Percentiles rank a stretch among this genome's conserved stretches.
These are phyloP conservation scores for Trichoderma arundinaceum DNA, from an alignment of 2,329 filamentous ascomycete species.

Conservation along the genomic window DNA sequence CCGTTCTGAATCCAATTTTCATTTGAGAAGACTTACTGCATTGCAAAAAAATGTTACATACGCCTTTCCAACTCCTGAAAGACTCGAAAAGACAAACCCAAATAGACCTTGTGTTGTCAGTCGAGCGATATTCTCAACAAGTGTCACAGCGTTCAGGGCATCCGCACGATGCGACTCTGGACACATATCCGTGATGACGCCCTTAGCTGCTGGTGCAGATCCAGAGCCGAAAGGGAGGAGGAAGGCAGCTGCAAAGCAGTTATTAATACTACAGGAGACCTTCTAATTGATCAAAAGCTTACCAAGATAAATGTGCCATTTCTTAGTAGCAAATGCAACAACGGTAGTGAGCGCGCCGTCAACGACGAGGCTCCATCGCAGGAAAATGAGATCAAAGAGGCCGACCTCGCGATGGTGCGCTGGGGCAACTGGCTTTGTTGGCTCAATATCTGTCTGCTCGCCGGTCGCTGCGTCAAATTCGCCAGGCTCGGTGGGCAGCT, in stretches of 20 bases:
- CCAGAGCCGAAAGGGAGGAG: conserved; percentile 72
- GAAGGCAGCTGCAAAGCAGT: conserved; percentile 55
- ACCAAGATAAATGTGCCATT: conserved; percentile 72
- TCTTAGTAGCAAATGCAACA: conserved; percentile 64
- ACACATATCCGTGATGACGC: conserved; percentile 75
- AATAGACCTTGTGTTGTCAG: conserved; percentile 69
- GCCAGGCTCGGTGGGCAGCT: conserved; percentile 47
- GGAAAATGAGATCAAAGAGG: conserved; percentile 70
- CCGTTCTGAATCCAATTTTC: too few relatives aligned
- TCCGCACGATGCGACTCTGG: conserved; percentile 65
- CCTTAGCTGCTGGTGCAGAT: conserved; percentile 71
- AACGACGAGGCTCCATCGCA: conserved; percentile 67
- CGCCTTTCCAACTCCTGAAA: conserved; percentile 64
- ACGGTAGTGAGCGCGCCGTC: conserved; percentile 69
- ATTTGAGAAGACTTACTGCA: conserved; percentile 51
- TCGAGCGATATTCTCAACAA: conserved; percentile 72
- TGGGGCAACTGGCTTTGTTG: conserved; percentile 40
- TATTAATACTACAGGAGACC: not conserved
- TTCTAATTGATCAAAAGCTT: conserved; percentile 31
- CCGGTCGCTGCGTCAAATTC: conserved; percentile 51
- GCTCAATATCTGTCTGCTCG: conserved; percentile 53
- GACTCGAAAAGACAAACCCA: conserved; percentile 67
- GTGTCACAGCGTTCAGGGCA: conserved; percentile 70
- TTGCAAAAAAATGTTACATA: conserved; percentile 72
- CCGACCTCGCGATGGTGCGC: conserved; percentile 54